These are phyloP conservation scores for Trichosanthes cucumerina DNA, from an alignment of 306 rosid species.

Conservation along the genomic window DNA sequence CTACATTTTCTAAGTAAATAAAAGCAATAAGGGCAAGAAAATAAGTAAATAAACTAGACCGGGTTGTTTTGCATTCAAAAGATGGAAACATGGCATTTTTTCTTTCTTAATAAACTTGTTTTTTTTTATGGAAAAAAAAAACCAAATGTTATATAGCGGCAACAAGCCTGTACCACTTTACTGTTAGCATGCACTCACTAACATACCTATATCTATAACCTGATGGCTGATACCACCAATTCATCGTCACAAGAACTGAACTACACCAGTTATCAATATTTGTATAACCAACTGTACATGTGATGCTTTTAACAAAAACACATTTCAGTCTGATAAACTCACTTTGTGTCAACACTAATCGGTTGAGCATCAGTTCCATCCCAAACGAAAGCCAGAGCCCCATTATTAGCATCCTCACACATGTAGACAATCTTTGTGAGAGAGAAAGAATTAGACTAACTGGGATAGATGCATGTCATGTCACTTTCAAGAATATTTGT, in stretches of 20 bases:
- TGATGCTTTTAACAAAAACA: background rate
- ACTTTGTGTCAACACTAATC: conserved; percentile 30
- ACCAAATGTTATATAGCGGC: background rate
- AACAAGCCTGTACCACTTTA: background rate
- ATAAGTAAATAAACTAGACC: background rate
- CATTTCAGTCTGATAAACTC: conserved; percentile 19
- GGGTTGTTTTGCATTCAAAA: background rate
- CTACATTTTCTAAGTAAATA: background rate
- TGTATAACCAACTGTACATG: background rate
- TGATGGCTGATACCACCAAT: background rate
- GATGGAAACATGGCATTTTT: background rate
- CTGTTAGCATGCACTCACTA: background rate
- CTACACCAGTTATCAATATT: background rate
- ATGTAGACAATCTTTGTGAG: conserved; percentile 39
- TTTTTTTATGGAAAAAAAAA: no score
- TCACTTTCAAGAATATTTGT: background rate
- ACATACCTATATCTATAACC: background rate
- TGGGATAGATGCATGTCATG: background rate
- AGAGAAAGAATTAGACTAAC: background rate
- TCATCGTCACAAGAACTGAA: background rate
- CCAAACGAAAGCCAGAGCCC: conserved; percentile 51
- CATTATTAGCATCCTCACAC: conserved; percentile 24
- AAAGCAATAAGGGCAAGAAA: background rate
- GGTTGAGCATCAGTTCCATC: conserved; percentile 74
- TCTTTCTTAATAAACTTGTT: background rate